Conservation (phyloP, 73 alveolate species). For the Symbiodinium pilosum region DNA sequence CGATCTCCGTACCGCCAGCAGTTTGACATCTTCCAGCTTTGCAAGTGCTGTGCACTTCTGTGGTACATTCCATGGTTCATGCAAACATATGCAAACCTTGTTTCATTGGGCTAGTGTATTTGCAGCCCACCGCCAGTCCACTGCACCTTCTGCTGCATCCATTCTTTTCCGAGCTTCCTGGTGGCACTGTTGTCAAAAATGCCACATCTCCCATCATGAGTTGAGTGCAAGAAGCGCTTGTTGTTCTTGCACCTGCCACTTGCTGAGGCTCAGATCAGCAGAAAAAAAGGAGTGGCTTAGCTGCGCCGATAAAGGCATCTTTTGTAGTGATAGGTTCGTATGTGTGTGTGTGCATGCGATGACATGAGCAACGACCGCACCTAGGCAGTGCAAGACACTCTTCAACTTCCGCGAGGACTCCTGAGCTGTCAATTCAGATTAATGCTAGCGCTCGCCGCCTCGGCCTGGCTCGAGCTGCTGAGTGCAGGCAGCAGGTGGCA, state of each 20-base stretch:
- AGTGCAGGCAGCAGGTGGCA: no score
- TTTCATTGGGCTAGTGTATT: not conserved
- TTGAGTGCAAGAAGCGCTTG: no score
- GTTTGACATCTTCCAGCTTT: no score
- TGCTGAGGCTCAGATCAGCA: slow-evolving; percentile 46
- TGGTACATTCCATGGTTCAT: not conserved
- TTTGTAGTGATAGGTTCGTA: no score
- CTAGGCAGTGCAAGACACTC: slow-evolving; percentile 43
- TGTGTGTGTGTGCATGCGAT: not conserved
- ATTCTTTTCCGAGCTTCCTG: slow-evolving; percentile 55
- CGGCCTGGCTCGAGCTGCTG: not conserved
- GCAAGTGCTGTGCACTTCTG: not conserved
- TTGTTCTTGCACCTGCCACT: not conserved
- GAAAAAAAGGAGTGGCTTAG: slow-evolving; percentile 36
- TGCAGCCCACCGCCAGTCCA: slow-evolving; percentile 33
- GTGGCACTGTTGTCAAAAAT: not conserved
- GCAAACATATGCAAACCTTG: not conserved
- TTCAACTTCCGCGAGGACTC: slow-evolving; percentile 88
- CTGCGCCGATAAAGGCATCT: not conserved
- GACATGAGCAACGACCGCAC: not conserved
- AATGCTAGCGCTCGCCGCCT: not conserved
- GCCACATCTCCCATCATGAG: no score
- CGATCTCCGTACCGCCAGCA: slow-evolving; percentile 3
- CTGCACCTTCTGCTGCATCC: slow-evolving; percentile 61
- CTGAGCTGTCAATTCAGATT: not conserved